phyloP scores from a whole-genome alignment of 441 rosid genomes.

The Geranium incanum region DNA sequence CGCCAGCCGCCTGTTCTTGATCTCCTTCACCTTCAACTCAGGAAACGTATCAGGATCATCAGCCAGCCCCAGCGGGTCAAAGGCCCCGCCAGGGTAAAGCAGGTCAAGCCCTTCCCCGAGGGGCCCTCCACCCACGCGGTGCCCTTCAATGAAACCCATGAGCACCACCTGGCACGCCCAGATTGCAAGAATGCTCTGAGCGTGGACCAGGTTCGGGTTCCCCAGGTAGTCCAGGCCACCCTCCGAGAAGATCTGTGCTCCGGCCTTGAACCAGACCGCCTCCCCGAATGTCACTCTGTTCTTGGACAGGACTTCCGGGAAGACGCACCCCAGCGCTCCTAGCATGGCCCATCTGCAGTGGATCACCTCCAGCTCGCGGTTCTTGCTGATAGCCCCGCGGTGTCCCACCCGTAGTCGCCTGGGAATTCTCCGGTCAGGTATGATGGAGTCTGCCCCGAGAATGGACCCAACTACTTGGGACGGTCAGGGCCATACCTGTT shows the following conservation, averaged over 20 bases:
- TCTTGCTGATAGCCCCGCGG: constrained; percentile 3
- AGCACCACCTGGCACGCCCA: constrained; percentile 23
- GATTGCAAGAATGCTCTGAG: constrained; percentile 25
- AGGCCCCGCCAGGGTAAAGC: not conserved
- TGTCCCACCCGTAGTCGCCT: constrained; percentile 17
- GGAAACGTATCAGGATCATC: not conserved
- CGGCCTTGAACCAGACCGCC: constrained; percentile 10
- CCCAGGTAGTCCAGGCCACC: constrained; percentile 21
- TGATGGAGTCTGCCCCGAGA: constrained; percentile 21
- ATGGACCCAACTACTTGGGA: constrained; percentile 22
- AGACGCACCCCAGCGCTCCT: not conserved
- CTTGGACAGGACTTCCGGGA: not conserved
- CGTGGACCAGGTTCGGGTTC: constrained; percentile 23
- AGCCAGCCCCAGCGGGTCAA: not conserved
- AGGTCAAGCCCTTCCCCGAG: constrained; percentile 22
- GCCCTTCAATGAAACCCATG: constrained; percentile 23
- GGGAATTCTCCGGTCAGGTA: constrained; percentile 25
- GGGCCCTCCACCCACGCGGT: constrained; percentile 19
- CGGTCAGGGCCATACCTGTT: constrained; percentile 23
- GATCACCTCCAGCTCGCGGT: constrained; percentile 9
- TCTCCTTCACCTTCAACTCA: constrained; percentile 22
- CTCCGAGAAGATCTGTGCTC: not conserved
- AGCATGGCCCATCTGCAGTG: constrained; percentile 10
- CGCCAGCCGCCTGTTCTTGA: constrained; percentile 22
- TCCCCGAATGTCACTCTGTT: constrained; percentile 2